A percentile compares a stretch with the other conserved stretches of the same genome.
These are phyloP conservation scores for Aspergillus ibericus DNA, from an alignment of 2,329 filamentous ascomycete genomes.

Conservation along the genomic window DNA sequence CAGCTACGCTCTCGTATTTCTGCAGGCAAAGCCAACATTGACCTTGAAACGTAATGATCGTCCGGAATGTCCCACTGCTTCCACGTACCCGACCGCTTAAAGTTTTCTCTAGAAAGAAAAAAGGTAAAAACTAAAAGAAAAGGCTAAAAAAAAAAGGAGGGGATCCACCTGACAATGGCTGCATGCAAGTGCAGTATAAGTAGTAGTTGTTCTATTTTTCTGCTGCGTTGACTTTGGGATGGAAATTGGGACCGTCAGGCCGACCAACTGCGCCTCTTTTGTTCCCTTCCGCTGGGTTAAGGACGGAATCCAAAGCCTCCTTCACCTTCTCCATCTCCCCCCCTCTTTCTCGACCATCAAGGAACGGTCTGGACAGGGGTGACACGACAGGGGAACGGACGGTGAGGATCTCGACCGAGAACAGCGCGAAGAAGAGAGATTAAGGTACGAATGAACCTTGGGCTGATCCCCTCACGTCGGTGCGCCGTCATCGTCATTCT, in stretches of 20 bases:
- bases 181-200: not conserved
- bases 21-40: not conserved
- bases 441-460: not conserved
- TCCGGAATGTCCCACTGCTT: not conserved
- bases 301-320: not conserved
- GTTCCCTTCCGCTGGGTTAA: not conserved
- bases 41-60: constrained; percentile 1
- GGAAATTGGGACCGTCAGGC: no score
- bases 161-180: not conserved
- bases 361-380: constrained; percentile 5
- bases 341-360: not conserved
- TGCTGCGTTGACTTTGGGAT: no score
- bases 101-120: not conserved
- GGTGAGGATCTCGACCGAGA: not conserved
- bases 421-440: not conserved
- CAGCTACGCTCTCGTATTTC: not conserved
- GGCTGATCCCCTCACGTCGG: constrained; percentile 10
- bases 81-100: constrained; percentile 1
- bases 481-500: constrained; percentile 1
- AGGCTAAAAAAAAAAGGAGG: not conserved
- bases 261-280: no score
- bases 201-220: not conserved
- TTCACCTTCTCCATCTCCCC: not conserved
- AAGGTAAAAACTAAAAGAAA: not conserved
- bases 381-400: not conserved